Conservation (phyloP, 2,329 filamentous ascomycete species). For the Lachnellula suecica region DNA sequence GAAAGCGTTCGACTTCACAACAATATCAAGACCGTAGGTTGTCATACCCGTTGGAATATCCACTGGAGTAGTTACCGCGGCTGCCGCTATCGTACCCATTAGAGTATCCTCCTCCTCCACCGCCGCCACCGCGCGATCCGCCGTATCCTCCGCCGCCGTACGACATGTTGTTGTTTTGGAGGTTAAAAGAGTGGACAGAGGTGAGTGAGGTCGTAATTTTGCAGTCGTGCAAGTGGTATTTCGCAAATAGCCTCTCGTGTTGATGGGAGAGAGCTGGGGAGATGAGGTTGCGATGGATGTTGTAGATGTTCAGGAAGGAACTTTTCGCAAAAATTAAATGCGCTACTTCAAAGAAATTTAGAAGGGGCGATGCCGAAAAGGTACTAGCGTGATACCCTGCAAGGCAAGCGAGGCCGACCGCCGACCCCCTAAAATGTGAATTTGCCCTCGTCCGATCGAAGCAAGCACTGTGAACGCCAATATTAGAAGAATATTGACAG, state of each 20-base stretch:
- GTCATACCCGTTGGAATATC: slow-evolving; percentile 50
- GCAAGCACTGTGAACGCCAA: too few species aligned
- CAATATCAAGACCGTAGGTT: slow-evolving; percentile 36
- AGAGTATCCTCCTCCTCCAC: slow-evolving; percentile 47
- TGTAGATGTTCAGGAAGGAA: slow-evolving; percentile 6
- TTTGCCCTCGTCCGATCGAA: too few species aligned
- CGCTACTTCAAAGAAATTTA: slow-evolving; percentile 3
- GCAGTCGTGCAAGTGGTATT: slow-evolving; percentile 9
- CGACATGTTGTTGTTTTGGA: slow-evolving; percentile 56
- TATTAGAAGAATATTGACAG: too few species aligned
- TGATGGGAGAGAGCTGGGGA: slow-evolving; percentile 22
- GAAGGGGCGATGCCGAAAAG: not conserved
- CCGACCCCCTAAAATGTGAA: too few species aligned
- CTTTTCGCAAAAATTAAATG: slow-evolving; percentile 21
- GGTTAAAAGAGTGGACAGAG: slow-evolving; percentile 14
- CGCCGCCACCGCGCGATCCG: slow-evolving; percentile 46
- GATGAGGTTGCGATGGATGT: slow-evolving; percentile 19
- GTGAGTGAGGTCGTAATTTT: slow-evolving; percentile 9
- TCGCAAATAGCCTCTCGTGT: slow-evolving; percentile 15
- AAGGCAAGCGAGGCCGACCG: too few species aligned
- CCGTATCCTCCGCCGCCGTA: slow-evolving; percentile 55
- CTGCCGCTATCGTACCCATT: slow-evolving; percentile 55
- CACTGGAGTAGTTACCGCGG: slow-evolving; percentile 44
- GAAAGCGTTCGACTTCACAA: slow-evolving; percentile 31
- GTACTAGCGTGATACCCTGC: slow-evolving; percentile 2